Conservation (phyloP, 2,329 filamentous ascomycete genomes). For the Lojkania enalia region DNA sequence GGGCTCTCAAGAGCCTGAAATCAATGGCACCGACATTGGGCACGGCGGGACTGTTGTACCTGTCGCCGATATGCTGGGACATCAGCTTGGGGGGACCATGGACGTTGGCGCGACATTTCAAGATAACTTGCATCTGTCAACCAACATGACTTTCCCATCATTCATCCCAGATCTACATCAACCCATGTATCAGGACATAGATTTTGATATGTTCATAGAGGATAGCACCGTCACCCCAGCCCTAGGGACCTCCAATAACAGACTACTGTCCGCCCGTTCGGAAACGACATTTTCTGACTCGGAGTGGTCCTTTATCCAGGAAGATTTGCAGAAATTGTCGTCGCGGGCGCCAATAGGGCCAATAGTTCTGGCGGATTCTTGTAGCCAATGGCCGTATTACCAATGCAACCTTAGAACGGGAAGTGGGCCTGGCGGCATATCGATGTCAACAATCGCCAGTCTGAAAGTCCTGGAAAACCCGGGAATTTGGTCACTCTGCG, state of each 20-base stretch:
- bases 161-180: neutral
- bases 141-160: neutral
- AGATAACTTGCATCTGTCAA: neutral
- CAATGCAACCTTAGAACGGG: neutral
- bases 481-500: conserved; percentile 28
- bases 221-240: neutral
- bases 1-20: no score
- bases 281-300: conserved; percentile 2
- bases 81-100: no score
- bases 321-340: neutral
- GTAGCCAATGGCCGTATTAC: conserved; percentile 1
- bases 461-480: conserved; percentile 5
- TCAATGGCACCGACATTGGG: no score
- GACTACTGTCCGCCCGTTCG: conserved; percentile 1
- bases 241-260: neutral
- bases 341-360: no score
- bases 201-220: conserved; percentile 2
- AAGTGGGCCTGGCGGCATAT: neutral
- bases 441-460: neutral
- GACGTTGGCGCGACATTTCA: no score
- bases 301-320: conserved; percentile 4
- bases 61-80: no score
- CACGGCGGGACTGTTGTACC: no score
- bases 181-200: neutral
- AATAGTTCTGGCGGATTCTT: no score